Conservation (phyloP, 2,329 filamentous ascomycete species). For the Fusarium nematophilum region DNA sequence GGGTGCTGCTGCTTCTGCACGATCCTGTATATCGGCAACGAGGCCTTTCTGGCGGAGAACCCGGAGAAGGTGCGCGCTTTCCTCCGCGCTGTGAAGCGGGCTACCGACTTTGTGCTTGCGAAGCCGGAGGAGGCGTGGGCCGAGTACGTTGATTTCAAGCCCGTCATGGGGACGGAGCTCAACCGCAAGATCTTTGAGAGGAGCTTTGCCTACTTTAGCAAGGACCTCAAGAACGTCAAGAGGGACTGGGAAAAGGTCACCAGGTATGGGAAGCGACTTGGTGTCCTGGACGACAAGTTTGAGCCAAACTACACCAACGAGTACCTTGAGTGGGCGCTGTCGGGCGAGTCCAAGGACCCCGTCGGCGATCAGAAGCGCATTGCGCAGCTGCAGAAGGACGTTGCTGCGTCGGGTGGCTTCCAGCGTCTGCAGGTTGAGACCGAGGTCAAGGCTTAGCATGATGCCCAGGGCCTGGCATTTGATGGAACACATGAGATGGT, state of each 20-base stretch:
- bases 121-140: constrained; percentile 72
- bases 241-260: constrained; percentile 85
- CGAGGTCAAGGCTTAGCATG: constrained; percentile 28
- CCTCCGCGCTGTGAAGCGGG: constrained; percentile 78
- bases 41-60: constrained; percentile 73
- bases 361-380: constrained; percentile 80
- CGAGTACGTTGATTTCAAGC: constrained; percentile 79
- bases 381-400: constrained; percentile 73
- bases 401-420: constrained; percentile 75
- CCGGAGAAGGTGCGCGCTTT: constrained; percentile 75
- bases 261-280: constrained; percentile 78
- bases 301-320: constrained; percentile 80
- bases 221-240: constrained; percentile 78
- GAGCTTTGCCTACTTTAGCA: constrained; percentile 80
- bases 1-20: constrained; percentile 89
- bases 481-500: background rate
- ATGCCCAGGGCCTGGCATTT: background rate
- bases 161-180: constrained; percentile 72
- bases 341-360: constrained; percentile 73
- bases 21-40: constrained; percentile 84
- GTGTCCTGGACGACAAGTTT: constrained; percentile 72
- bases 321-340: constrained; percentile 74
- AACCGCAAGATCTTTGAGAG: constrained; percentile 86
- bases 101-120: constrained; percentile 77
- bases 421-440: constrained; percentile 54